Evolutionary conservation across 2,329 filamentous ascomycete genomes (phyloP).

Genomic region (Claviceps lovelessii): DNA sequence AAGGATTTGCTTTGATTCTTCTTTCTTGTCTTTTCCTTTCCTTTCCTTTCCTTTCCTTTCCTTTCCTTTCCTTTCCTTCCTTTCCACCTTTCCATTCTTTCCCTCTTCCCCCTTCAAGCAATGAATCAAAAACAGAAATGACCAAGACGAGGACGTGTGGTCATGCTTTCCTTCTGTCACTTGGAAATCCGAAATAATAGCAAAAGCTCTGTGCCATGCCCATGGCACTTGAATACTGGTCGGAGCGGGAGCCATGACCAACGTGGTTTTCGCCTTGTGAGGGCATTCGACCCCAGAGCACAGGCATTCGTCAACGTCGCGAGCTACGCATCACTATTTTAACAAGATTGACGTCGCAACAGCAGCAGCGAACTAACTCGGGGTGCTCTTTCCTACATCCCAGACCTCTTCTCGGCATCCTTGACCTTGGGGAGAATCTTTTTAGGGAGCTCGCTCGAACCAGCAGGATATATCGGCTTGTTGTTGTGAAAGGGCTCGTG

Average conservation of each 20-base stretch:
- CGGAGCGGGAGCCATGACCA: neutral
- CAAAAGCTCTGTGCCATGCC: neutral
- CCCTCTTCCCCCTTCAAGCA: too few relatives aligned
- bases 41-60: too few relatives aligned
- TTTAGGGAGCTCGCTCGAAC: neutral
- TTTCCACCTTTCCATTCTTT: too few relatives aligned
- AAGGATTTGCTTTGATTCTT: too few relatives aligned
- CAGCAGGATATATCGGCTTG: neutral
- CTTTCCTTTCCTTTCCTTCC: too few relatives aligned
- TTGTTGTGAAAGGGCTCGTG: neutral
- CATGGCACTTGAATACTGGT: neutral
- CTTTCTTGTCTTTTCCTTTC: too few relatives aligned
- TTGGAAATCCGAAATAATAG: neutral
- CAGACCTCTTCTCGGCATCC: neutral
- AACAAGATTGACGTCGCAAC: slow-evolving; percentile 9
- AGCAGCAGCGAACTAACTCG: slow-evolving; percentile 5
- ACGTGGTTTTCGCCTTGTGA: slow-evolving; percentile 3
- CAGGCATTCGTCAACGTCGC: slow-evolving; percentile 9
- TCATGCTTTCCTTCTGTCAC: too few relatives aligned
- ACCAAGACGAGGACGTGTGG: neutral
- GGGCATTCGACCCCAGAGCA: slow-evolving; percentile 9
- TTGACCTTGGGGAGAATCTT: neutral
- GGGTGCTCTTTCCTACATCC: neutral
- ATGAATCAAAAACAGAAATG: too few relatives aligned
- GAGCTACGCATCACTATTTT: slow-evolving; percentile 10